Evolutionary conservation across 1,139 yeast genomes (phyloP).

Genomic region (Pneumocystis wakefieldiae): DNA sequence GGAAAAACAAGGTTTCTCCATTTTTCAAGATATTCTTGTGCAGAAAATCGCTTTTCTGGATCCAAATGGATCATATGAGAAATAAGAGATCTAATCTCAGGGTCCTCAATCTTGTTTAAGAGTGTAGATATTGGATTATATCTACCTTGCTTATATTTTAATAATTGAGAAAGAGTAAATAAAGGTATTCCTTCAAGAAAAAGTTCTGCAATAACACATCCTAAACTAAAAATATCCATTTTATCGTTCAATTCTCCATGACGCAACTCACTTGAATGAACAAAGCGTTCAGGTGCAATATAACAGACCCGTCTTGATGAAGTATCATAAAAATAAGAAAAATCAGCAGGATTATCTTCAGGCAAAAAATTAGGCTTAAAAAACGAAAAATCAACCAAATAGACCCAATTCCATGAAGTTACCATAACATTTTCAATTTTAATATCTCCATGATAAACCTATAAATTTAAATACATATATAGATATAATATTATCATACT

Average conservation of each 20-base stretch:
- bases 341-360: slow-evolving; percentile 89
- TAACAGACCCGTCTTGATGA: slow-evolving; percentile 78
- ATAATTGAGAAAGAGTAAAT: slow-evolving; percentile 72
- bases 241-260: slow-evolving; percentile 38
- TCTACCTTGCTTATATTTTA: slow-evolving; percentile 61
- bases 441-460: slow-evolving; percentile 62
- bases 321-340: slow-evolving; percentile 81
- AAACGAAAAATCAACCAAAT: slow-evolving; percentile 68
- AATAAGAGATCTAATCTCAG: slow-evolving; percentile 36
- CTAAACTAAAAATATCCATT: slow-evolving; percentile 49
- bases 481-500: slow-evolving; percentile 24
- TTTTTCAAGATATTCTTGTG: slow-evolving; percentile 37
- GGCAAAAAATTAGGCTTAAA: slow-evolving; percentile 78
- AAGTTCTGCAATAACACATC: slow-evolving; percentile 77
- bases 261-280: slow-evolving; percentile 21
- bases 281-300: slow-evolving; percentile 86
- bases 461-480: background rate
- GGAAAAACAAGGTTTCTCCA: slow-evolving; percentile 48
- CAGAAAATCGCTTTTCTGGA: slow-evolving; percentile 45
- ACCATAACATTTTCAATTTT: slow-evolving; percentile 78
- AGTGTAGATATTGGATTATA: slow-evolving; percentile 23
- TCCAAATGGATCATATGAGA: slow-evolving; percentile 46
- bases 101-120: slow-evolving; percentile 39
- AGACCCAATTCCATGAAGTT: slow-evolving; percentile 80
- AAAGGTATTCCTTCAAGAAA: slow-evolving; percentile 75